Evolutionary conservation across 768 basidiomycete species (phyloP).

Genomic region (Termitomyces sp.): DNA sequence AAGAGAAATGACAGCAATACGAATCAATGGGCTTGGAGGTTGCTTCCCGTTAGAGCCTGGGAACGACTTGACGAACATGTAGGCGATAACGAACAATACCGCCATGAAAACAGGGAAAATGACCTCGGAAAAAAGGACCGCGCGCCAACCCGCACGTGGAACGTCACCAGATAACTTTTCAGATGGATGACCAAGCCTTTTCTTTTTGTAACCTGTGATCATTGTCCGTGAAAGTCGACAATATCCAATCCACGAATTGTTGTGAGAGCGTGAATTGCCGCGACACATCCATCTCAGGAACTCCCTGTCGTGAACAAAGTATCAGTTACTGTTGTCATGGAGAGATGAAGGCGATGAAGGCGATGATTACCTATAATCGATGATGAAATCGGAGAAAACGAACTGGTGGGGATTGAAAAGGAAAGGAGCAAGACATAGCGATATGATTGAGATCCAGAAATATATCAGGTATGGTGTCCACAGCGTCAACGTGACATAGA

Average conservation of each 20-base stretch:
- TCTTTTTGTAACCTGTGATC: slow-evolving; percentile 99
- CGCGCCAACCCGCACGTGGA: slow-evolving; percentile 89
- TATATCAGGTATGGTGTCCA: slow-evolving; percentile 94
- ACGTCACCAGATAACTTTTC: slow-evolving; percentile 96
- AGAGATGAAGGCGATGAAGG: background rate
- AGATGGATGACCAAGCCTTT: slow-evolving; percentile 92
- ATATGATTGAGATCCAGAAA: slow-evolving; percentile 95
- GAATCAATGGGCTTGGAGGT: slow-evolving; percentile 81
- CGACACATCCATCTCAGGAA: slow-evolving; percentile 99
- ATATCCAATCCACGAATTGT: slow-evolving; percentile 99
- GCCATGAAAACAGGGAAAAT: slow-evolving; percentile 86
- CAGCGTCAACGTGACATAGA: slow-evolving; percentile 88
- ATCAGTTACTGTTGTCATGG: slow-evolving; percentile 1
- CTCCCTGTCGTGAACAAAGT: slow-evolving; percentile 50
- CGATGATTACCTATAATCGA: slow-evolving; percentile 74
- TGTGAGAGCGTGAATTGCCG: slow-evolving; percentile 95
- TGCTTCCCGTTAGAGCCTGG: slow-evolving; percentile 51
- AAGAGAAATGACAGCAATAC: slow-evolving; percentile 88
- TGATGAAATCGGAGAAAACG: slow-evolving; percentile 92
- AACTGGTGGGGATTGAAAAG: slow-evolving; percentile 99
- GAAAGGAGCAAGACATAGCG: slow-evolving; percentile 94
- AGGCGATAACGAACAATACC: slow-evolving; percentile 78
- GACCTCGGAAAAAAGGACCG: slow-evolving; percentile 84
- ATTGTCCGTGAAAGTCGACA: slow-evolving; percentile 96
- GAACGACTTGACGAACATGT: slow-evolving; percentile 92